These are phyloP conservation scores for Pseudogymnoascus sp. DNA, from an alignment of 2,329 filamentous ascomycete genomes.

Conservation along the genomic window DNA sequence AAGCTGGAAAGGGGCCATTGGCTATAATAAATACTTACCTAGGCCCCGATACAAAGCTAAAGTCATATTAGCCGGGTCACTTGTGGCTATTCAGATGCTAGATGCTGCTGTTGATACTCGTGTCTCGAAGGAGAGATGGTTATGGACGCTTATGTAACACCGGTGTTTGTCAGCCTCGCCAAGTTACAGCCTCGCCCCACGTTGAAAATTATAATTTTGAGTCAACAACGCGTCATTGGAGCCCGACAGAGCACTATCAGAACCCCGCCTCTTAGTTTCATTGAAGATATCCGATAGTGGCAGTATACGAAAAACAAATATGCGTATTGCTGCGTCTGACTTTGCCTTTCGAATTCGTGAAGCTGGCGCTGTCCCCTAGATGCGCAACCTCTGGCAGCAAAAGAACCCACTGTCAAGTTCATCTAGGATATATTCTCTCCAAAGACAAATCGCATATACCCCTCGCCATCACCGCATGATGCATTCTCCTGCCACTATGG, in stretches of 20 bases:
- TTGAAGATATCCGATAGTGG: background rate
- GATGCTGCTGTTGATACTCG: background rate
- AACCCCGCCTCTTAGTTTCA: background rate
- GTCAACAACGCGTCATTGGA: slow-evolving; percentile 7
- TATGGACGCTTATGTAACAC: background rate
- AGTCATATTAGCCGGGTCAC: background rate
- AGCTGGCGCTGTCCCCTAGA: slow-evolving; percentile 1
- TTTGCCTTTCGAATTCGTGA: background rate
- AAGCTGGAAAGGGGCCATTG: background rate
- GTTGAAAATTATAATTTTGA: slow-evolving; percentile 8
- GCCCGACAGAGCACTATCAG: background rate
- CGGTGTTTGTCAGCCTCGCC: background rate
- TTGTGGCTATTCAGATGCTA: background rate
- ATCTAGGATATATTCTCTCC: background rate
- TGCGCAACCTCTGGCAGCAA: background rate
- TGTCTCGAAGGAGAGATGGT: background rate
- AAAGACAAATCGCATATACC: background rate
- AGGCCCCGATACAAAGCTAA: background rate
- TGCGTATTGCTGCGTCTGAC: background rate
- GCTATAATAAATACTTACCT: background rate
- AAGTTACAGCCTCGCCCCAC: slow-evolving; percentile 6
- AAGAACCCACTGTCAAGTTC: background rate
- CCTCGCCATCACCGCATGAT: background rate
- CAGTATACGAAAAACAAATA: background rate
- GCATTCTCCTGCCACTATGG: background rate